phyloP scores from a whole-genome alignment of 163 green algal species.

The Chlorella variabilis region DNA sequence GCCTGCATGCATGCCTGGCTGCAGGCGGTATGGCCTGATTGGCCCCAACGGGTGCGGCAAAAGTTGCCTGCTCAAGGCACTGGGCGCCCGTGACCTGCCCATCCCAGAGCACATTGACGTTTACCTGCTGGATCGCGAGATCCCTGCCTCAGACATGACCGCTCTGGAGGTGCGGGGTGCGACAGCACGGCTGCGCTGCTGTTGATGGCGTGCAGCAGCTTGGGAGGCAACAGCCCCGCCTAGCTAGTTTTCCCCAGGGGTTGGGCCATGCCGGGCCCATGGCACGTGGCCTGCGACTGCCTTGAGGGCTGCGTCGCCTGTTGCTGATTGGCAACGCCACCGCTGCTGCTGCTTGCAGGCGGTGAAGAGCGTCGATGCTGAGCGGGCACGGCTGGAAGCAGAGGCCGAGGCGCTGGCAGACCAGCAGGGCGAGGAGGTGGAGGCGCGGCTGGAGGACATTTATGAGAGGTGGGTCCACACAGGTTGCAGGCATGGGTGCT shows the following conservation, averaged over 20 bases:
- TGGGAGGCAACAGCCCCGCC: too few relatives aligned
- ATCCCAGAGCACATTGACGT: constrained; percentile 96
- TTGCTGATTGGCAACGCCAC: neutral
- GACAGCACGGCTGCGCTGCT: too few relatives aligned
- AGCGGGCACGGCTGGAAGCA: constrained; percentile 58
- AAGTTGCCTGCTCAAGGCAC: constrained; percentile 86
- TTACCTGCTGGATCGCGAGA: constrained; percentile 92
- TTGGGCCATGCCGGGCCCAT: too few relatives aligned
- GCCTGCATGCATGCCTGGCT: neutral
- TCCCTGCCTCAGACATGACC: constrained; percentile 75
- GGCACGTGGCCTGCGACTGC: too few relatives aligned
- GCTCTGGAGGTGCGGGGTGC: constrained; percentile 70
- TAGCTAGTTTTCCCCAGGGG: too few relatives aligned
- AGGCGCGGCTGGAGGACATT: constrained; percentile 79
- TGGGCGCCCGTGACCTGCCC: constrained; percentile 86
- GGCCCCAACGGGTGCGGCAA: constrained; percentile 96
- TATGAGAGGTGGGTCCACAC: constrained; percentile 73
- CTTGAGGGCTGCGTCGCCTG: too few relatives aligned
- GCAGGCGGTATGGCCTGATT: constrained; percentile 94
- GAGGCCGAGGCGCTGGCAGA: constrained; percentile 79
- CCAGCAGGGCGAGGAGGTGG: constrained; percentile 73
- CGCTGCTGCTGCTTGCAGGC: neutral
- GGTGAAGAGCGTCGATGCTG: constrained; percentile 23
- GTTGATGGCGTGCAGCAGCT: too few relatives aligned
- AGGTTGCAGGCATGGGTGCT: too few relatives aligned